Evolutionary conservation across 345 rosid species (phyloP), one percentile per base, ranked within the genome.

Genomic region (Geranium rotundifolium): DNA sequence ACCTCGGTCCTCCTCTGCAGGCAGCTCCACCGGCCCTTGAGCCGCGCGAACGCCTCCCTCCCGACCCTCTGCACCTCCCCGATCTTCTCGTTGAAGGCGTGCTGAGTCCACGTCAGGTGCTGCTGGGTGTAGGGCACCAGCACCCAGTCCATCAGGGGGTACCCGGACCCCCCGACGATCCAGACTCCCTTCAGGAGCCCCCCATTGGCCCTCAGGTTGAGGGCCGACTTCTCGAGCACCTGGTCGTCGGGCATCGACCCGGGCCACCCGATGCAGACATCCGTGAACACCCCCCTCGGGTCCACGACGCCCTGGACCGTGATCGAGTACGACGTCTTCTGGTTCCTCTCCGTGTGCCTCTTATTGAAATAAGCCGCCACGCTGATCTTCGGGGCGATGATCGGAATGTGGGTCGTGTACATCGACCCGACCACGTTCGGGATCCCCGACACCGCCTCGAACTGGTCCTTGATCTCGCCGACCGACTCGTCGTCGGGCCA

Each of bases 221-320:
- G 66, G 10, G 74, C 74, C 1, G 74, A 71, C 31, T 71, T 65
- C 62, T 71, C 74, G 65, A 71, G 7, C 58, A 71, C 74, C 57
- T 61, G 69, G 19, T 71, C 74, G 29, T 71, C 74, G 0, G 70
- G 63, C 74, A 71, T 71, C 15, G 74, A 65, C 10, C 74, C 74
- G 0, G 74, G 74, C 74, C 74, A 71, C 56, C 74, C 74, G 7
- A 71, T 71, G 57, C 74, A 71, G 7, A 71, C 74, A 18, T 71
- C 74, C 0, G 69, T 71, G 17, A 71, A 71, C 57, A 71, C 74
- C 3, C 74, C 69, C 20, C 27, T 56, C 17, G 74, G 66, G 41
- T 71, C 66, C 4, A 71, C 74, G 5, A 71, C 74, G n/a, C 74
- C 74, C 54, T 71, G 74, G 62, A 71, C 34, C 15, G 74, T 71